A percentile compares a stretch with the other conserved stretches of the same genome.
These are phyloP conservation scores for Drechslerella dactyloides DNA, from an alignment of 2,329 filamentous ascomycete species.

Conservation along the genomic window DNA sequence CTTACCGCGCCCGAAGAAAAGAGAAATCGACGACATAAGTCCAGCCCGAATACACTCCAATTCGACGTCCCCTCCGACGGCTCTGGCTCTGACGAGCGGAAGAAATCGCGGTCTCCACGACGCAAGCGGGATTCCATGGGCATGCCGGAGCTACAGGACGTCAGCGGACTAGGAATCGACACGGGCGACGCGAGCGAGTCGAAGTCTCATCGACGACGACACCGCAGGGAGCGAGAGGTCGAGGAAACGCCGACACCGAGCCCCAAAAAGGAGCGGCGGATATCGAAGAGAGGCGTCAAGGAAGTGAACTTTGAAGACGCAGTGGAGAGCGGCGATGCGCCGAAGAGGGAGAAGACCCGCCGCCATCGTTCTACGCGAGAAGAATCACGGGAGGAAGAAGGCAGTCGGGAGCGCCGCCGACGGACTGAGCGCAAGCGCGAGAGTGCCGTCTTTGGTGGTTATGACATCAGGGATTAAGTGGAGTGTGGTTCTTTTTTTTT, in stretches of 20 bases:
- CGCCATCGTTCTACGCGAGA: conserved; percentile 31
- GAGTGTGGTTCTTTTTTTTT: too few relatives aligned
- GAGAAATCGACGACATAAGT: conserved; percentile 31
- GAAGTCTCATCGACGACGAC: conserved; percentile 32
- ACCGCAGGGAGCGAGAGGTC: conserved; percentile 33
- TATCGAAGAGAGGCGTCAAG: conserved; percentile 32
- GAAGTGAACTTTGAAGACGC: conserved; percentile 49
- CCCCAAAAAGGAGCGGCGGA: conserved; percentile 19
- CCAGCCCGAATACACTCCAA: conserved; percentile 29
- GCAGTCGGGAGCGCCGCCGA: conserved; percentile 34
- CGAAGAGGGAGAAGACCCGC: conserved; percentile 40
- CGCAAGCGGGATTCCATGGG: conserved; percentile 4
- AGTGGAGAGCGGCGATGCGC: conserved; percentile 43
- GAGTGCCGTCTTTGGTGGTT: conserved; percentile 42
- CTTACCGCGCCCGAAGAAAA: conserved; percentile 22
- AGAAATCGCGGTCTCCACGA: conserved; percentile 26
- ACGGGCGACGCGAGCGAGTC: conserved; percentile 30
- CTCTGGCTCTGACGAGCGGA: conserved; percentile 25
- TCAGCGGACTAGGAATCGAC: conserved; percentile 39
- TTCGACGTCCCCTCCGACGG: conserved; percentile 42
- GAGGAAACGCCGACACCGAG: conserved; percentile 37
- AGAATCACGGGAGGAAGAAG: conserved; percentile 37
- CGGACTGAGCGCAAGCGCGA: conserved; percentile 38
- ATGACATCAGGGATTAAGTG: conserved; percentile 31
- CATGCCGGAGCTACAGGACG: conserved; percentile 37